Base-by-base conservation (phyloP, 2,329 filamentous ascomycete genomes). In the Trichoderma brevicompactum region DNA sequence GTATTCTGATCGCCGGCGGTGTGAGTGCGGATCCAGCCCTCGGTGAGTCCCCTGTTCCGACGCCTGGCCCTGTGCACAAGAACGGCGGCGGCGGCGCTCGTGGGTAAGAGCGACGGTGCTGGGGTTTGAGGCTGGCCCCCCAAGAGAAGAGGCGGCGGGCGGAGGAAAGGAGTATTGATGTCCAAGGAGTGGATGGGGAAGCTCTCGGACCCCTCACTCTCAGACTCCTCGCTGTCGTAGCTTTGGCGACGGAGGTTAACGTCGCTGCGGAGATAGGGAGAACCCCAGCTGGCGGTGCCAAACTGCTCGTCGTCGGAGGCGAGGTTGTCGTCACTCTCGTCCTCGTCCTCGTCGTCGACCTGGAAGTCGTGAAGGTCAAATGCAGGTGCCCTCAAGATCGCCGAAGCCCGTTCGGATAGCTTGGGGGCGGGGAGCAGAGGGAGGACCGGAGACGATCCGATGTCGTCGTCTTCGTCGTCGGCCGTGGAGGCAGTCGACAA, bases 1-100 rank as follows among this genome's bases (percentile, higher is more conserved):
- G 85, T 86, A 70, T 87, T 84, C 69, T 83, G 84, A 70, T 89
- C 87, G 69, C 86, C 85, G n/a, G 89, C 85, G n/a, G 92, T 88
- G 73, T 94, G 92, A 68, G 92, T 90, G 67, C 91, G 89, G 70
- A 95, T 92, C 92, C 92, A 94, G 80, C 93, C 90, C 76, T 94
- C 90, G 0, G 90, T 92, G 62, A 94, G 84, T 66, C 89, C 87
- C 69, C 82, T 81, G 15, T 82, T 80, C 64, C 85, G 81, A 74
- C 87, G 79, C 73, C 87, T 79, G 55, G 82, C 87, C 69, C 87
- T 83, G 71, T 89, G 89, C 54, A 85, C 86, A 68, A 89, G 83
- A 28, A 89, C 85, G 9, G 85, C 84, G 34, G 86, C 87, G 8
- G 86, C 84, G 28, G 85, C 86, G 71, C 80, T 86, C 60, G 81